Evolutionary conservation across 1,139 yeast genomes (phyloP), one percentile per base, ranked within the genome.

Genomic region (Ashbya aceris): DNA sequence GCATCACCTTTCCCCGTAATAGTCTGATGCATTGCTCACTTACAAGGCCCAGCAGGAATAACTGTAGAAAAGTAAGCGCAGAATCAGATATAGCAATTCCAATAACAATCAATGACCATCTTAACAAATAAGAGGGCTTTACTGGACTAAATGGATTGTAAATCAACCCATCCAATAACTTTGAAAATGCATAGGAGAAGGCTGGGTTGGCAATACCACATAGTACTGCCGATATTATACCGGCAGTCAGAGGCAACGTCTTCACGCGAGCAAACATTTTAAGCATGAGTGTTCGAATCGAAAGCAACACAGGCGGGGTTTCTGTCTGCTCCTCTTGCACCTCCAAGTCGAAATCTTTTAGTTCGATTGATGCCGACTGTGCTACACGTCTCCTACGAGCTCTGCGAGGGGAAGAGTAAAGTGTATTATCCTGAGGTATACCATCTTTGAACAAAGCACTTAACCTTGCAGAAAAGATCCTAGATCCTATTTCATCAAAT

Each of bases 171-270:
- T 71, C 58, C 20, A 89, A 64, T 6, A 89, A 64, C 48, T 77
- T 76, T 0, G 97, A 76, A 49, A 89, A 78, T 33, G 83, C 74
- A 54, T 62, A 87, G 0, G 96, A 83, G 50, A 91, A 86, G 0
- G 83, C 62, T 0, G 98, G 97, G 46, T 77, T 79, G 1, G 75
- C 62, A 0, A 71, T 71, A 8, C 95, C 91, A 47, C 79, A 77
- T 1, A 73, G 42, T 0, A 79, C 50, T 0, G 89, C 68, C 4
- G 71, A 51, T 0, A 71, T 0, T 1, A 83, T 42, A 0, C 96
- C 97, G 6, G 23, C 23, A 17, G 6, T 6, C 1, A n/a, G 20
- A 12, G 17, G 12, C 4, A 7, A 5, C 4, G 7, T 13, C 13
- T 13, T 12, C 20, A 10, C 17, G 5, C 35, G 12, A 13, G 60